Conservation (phyloP, 140 eudicot genomes). For the Eryngium alpinum region DNA sequence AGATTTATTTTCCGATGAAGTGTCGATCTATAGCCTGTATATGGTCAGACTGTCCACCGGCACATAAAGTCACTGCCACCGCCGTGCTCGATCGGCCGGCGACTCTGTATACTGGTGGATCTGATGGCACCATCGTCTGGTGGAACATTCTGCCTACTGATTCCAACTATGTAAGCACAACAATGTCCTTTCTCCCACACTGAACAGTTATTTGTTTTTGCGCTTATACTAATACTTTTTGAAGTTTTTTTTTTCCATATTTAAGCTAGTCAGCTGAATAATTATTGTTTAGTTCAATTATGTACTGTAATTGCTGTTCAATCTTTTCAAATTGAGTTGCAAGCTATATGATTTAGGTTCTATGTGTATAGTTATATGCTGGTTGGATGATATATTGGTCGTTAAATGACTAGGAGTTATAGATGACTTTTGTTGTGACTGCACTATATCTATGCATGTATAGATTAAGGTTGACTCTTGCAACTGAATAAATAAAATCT, state of each 20-base stretch:
- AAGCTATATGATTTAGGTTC: not conserved
- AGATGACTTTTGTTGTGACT: not conserved
- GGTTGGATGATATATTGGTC: not conserved
- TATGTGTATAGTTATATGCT: not conserved
- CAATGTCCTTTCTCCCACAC: not conserved
- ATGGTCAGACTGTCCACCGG: constrained; percentile 94
- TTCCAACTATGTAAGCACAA: constrained; percentile 32
- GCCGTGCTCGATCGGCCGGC: constrained; percentile 63
- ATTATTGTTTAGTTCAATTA: not conserved
- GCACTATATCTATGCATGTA: not conserved
- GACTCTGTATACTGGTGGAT: constrained; percentile 95
- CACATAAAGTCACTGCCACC: constrained; percentile 81
- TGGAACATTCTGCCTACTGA: constrained; percentile 53
- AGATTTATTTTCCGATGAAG: constrained; percentile 52
- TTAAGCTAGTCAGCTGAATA: no score
- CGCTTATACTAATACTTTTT: not conserved
- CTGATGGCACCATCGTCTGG: constrained; percentile 99
- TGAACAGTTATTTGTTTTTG: not conserved
- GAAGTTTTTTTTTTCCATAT: no score
- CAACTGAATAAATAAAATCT: no score
- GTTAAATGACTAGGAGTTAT: not conserved
- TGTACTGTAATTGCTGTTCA: not conserved
- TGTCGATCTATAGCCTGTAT: constrained; percentile 81
- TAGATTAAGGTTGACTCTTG: not conserved
- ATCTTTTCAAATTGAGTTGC: not conserved